A percentile compares a stretch with the other conserved stretches of the same genome.
Evolutionary conservation across 441 rosid genomes (phyloP).

Genomic region (Eruca vesicaria): DNA sequence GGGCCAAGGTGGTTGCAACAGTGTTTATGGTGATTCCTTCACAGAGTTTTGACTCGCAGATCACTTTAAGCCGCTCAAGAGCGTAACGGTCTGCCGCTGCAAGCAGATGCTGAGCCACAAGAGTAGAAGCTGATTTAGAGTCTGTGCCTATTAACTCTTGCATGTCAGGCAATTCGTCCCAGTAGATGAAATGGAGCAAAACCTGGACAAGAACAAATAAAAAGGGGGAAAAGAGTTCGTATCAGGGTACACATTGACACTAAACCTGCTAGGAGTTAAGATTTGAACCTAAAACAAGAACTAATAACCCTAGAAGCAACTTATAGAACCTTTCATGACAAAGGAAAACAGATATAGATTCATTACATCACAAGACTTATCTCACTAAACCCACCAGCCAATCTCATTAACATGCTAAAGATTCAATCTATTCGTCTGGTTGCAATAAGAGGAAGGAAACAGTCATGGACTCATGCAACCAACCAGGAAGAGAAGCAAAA

Average conservation of each 20-base stretch:
- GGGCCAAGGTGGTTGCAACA: constrained; percentile 84
- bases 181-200: constrained; percentile 80
- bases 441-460: neutral
- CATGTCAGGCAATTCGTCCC: constrained; percentile 80
- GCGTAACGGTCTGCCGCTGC: constrained; percentile 94
- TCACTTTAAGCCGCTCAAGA: constrained; percentile 76
- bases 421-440: neutral
- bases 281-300: neutral
- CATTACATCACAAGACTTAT: neutral
- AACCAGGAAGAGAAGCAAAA: constrained; percentile 47
- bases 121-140: constrained; percentile 73
- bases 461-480: constrained; percentile 26
- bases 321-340: neutral
- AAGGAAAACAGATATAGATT: neutral
- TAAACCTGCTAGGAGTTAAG: neutral
- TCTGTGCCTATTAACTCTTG: constrained; percentile 72
- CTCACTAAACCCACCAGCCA: neutral
- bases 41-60: constrained; percentile 79
- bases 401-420: neutral
- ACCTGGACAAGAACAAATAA: constrained; percentile 48
- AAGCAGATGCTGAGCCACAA: constrained; percentile 90
- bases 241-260: neutral
- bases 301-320: neutral
- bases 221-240: neutral
- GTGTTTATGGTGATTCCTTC: constrained; percentile 80